These are phyloP conservation scores for Teratosphaeria pseudoeucalypti DNA, from an alignment of 2,329 filamentous ascomycete species.

Conservation along the genomic window DNA sequence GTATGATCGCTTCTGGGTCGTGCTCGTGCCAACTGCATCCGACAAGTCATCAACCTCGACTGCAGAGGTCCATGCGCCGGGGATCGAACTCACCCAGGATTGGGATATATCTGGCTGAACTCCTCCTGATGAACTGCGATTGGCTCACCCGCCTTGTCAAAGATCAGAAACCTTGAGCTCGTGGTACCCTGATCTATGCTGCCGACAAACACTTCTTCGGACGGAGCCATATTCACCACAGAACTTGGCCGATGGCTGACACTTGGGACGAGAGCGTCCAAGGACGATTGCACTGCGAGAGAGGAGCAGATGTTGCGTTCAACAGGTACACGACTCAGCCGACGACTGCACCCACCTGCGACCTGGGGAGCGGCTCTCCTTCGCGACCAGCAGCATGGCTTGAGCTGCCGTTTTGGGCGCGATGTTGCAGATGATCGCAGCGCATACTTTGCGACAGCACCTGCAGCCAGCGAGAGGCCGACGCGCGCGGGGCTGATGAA, in stretches of 20 bases:
- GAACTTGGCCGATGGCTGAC: not conserved
- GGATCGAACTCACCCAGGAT: slow-evolving; percentile 59
- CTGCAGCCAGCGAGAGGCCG: not conserved
- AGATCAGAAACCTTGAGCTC: slow-evolving; percentile 81
- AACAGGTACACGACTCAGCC: not conserved
- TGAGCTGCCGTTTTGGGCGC: not conserved
- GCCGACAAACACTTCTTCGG: slow-evolving; percentile 58
- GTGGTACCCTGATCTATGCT: slow-evolving; percentile 89
- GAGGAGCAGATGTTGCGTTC: not conserved
- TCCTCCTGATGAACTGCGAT: slow-evolving; percentile 79
- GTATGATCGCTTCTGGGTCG: slow-evolving; percentile 65
- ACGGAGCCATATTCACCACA: slow-evolving; percentile 9
- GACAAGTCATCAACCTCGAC: slow-evolving; percentile 4
- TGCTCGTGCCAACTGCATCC: slow-evolving; percentile 73
- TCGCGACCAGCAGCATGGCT: not conserved
- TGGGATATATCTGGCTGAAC: slow-evolving; percentile 73
- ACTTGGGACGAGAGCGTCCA: not conserved
- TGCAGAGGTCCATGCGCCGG: not conserved
- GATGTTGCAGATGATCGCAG: not conserved
- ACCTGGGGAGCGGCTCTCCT: not conserved
- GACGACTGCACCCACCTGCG: not conserved
- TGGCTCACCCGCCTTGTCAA: slow-evolving; percentile 66
- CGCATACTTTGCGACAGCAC: not conserved
- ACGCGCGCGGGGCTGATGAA: not conserved
- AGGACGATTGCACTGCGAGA: not conserved